Base-by-base conservation (phyloP, 345 rosid species). In the Bretschneidera sinensis region DNA sequence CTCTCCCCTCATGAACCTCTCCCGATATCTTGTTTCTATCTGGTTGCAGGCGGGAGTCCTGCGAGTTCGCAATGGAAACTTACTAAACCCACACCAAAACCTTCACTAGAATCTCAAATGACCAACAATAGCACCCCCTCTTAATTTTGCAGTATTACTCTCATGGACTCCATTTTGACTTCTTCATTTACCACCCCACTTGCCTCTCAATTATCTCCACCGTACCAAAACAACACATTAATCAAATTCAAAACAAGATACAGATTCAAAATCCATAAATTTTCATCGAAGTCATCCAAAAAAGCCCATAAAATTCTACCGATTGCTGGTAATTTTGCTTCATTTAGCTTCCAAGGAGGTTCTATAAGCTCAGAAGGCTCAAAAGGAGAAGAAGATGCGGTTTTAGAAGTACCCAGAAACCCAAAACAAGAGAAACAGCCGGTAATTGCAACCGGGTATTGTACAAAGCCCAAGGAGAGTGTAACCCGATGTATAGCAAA, bases 121-220 rank as follows among this genome's bases (percentile, higher is more conserved):
- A 11, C 31, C 33, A 21, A 34, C 73, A 31, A 24, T 24, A 52
- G 1, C 60, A 15, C 51, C 2, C 58, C 43, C 20, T 13, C 31
- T 35, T 21, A 33, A 53, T 28, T 34, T 58, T 18, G 43, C 18
- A 17, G 9, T 43, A 59, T 21, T 31, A 51, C 49, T 35, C 48
- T 47, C 23, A 87, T 87, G 95, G 82, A 71, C 58, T 79, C 81
- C 72, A 54, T 77, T 21, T 62, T 76, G 61, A 57, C 70, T 63
- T 74, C 78, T 50, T 57, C 79, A n/a, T 23, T 57, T 43, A 62
- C 79, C 48, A 57, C 71, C 19, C 72, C 79, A 11, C 45, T 62
- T 55, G 2, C 61, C 74, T 59, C 78, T 16, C 85, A 67, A 54
- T 56, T 76, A 48, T 72, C 74, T 67, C 61, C 71, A 14, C 57